Base-by-base conservation (phyloP, 1,139 yeast genomes). In the Suhomyces wounanorum region DNA sequence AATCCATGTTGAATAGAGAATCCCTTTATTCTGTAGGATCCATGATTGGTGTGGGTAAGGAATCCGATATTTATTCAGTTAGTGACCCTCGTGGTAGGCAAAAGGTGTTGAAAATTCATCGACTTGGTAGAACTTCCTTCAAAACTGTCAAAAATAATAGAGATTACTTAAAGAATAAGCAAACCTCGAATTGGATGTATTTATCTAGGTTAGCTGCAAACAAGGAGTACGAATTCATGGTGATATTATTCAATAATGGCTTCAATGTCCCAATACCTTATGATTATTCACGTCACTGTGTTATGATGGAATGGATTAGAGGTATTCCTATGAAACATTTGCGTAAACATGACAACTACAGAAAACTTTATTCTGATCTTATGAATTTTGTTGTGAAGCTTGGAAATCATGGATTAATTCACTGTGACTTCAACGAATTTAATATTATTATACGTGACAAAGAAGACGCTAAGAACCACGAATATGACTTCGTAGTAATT, bases 361-460 rank as follows among this genome's bases (percentile, higher is more conserved):
- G 84, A 54, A 79, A 83, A 55, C 76, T 94, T 47, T 94, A 94
- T 66, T 83, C 89, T 25, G 87, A 91, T 50, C 75, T 95, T 61
- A 92, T 94, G 98, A 75, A 77, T 54, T 92, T 94, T 62, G 85
- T 89, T 36, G 96, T 92, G 14, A 81, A 83, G 55, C 74, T 94
- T 52, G 99, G 89, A 3, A 85, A 87, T 60, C 82, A 86, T 59
- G 99, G 99, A 1, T 77, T 94, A 54, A 92, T 94, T 53, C 99
- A 94, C 70, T 92, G 99, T 77, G 99, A 94, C 75, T 94, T 87
- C 69, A 94, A 94, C 68, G 99, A 94, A 68, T 94, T 94, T 70
- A 94, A 94, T 67, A 91, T 94, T 59, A 89, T 94, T 78, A 87
- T 95, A 42, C 77, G 89, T 49, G 85, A 86, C 57, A 74, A 79